A percentile compares a stretch with the other conserved stretches of the same genome.
These are phyloP conservation scores for Basidiobolus heterosporus DNA, from an alignment of 371 early-diverging fungal genomes.

Conservation along the genomic window DNA sequence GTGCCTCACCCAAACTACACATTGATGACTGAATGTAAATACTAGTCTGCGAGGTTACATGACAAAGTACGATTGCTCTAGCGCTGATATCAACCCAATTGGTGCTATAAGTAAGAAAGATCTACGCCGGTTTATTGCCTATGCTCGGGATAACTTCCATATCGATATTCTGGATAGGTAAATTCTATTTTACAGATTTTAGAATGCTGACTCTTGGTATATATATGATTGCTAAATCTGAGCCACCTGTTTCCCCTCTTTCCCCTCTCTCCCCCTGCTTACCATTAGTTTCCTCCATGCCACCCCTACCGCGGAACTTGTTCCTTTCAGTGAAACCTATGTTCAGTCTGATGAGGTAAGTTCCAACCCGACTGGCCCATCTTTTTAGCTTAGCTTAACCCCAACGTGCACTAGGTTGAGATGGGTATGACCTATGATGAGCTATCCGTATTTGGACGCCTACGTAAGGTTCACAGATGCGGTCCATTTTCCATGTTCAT, in stretches of 20 bases:
- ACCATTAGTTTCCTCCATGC: constrained; percentile 60
- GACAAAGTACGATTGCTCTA: constrained; percentile 96
- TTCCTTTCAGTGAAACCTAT: constrained; percentile 63
- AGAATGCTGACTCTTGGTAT: background rate
- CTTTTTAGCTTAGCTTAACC: background rate
- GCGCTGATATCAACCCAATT: constrained; percentile 93
- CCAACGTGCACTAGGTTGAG: constrained; percentile 30
- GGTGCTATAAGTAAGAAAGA: constrained; percentile 88
- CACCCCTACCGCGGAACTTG: constrained; percentile 86
- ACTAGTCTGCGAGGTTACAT: constrained; percentile 79
- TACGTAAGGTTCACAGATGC: constrained; percentile 71
- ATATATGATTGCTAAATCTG: background rate
- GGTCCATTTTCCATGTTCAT: constrained; percentile 89
- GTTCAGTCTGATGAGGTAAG: constrained; percentile 70
- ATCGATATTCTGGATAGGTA: constrained; percentile 52
- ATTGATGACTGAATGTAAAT: background rate
- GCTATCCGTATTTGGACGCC: constrained; percentile 72
- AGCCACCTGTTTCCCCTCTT: background rate
- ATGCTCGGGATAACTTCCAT: constrained; percentile 38
- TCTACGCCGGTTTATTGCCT: constrained; percentile 65
- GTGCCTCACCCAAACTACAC: background rate
- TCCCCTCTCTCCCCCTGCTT: background rate
- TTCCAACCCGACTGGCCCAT: background rate
- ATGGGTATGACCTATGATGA: constrained; percentile 97
- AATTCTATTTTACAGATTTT: background rate